Percentiles rank a stretch among this genome's conserved stretches.
Conservation (phyloP, 2,329 filamentous ascomycete genomes). For the Trichoderma sp. region DNA sequence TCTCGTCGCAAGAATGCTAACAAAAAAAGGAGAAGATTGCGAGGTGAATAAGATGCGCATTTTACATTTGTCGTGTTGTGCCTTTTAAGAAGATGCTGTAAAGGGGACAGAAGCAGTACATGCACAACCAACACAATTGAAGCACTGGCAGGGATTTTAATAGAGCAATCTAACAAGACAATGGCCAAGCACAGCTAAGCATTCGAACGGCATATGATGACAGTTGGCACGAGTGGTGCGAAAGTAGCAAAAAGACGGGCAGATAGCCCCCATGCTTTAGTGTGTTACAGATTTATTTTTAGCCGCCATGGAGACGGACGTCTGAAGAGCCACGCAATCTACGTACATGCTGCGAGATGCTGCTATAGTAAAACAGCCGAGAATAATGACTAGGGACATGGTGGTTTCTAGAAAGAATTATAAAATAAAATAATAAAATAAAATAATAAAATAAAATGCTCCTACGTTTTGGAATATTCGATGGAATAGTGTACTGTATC, state of each 20-base stretch:
- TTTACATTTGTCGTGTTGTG: not conserved
- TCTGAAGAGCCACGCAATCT: not conserved
- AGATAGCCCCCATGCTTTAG: not conserved
- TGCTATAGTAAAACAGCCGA: no score
- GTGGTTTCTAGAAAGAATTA: no score
- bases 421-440: not conserved
- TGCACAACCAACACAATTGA: not conserved
- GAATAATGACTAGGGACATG: not conserved
- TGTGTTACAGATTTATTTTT: slow-evolving; percentile 22
- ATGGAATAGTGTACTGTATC: not conserved
- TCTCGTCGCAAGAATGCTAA: not conserved
- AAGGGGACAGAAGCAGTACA: not conserved
- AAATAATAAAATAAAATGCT: not conserved
- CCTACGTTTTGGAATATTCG: not conserved
- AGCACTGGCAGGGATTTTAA: not conserved
- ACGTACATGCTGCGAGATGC: no score
- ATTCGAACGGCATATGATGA: not conserved
- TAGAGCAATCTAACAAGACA: not conserved
- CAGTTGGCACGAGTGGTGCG: not conserved
- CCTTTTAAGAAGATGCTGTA: not conserved
- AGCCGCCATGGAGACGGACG: not conserved
- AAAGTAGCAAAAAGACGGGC: not conserved
- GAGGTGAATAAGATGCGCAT: not conserved
- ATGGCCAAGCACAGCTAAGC: not conserved
- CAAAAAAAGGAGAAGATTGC: not conserved